Evolutionary conservation across 2,329 filamentous ascomycete species (phyloP).

Genomic region (Curvularia verruculosa): DNA sequence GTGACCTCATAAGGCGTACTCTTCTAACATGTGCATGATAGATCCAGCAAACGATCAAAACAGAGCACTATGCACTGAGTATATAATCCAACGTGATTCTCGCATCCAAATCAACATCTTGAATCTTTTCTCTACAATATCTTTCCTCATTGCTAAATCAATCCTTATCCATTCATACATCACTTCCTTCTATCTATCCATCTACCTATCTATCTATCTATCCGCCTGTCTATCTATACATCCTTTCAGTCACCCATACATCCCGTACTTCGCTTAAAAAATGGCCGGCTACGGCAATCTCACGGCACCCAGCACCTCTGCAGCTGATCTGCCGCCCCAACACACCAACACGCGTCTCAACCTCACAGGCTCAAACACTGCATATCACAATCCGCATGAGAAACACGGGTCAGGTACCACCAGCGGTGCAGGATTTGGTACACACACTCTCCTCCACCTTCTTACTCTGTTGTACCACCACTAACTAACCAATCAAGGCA

Average conservation of each 20-base stretch:
- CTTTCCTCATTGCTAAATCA: background rate
- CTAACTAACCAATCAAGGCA: conserved; percentile 43
- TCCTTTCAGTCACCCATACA: background rate
- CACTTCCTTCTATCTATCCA: too few species aligned
- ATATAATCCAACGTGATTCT: background rate
- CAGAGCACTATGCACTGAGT: background rate
- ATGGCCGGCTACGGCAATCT: conserved; percentile 50
- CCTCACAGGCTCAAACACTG: conserved; percentile 28
- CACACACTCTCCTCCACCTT: background rate
- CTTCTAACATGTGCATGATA: background rate
- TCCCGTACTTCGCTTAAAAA: background rate
- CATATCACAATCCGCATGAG: conserved; percentile 37
- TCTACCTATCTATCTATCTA: too few species aligned
- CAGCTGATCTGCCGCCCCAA: conserved; percentile 23
- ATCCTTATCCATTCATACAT: background rate
- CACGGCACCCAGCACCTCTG: conserved; percentile 27
- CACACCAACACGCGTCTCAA: conserved; percentile 40
- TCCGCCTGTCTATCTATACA: too few species aligned
- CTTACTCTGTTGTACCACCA: background rate
- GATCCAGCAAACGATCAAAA: background rate
- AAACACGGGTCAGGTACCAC: conserved; percentile 43
- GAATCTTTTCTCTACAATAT: too few species aligned
- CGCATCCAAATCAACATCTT: background rate
- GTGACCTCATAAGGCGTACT: conserved; percentile 42
- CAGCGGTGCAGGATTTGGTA: conserved; percentile 43